phyloP scores from a whole-genome alignment of 2,329 filamentous ascomycete species.

The Bipolaris zeicola region DNA sequence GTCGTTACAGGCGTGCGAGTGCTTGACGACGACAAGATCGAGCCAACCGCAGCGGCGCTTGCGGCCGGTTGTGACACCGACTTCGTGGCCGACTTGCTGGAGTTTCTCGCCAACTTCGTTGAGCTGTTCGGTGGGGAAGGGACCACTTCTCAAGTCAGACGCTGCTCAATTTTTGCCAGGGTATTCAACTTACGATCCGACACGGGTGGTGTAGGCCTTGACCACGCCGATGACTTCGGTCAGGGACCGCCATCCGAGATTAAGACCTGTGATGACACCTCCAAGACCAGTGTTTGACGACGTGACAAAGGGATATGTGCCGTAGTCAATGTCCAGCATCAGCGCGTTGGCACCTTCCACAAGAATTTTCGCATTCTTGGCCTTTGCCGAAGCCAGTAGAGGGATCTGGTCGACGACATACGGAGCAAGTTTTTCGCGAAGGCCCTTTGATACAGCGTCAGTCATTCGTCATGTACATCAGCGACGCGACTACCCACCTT shows the following conservation, averaged over 20 bases:
- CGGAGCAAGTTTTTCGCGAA: slow-evolving; percentile 61
- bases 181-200: slow-evolving; percentile 47
- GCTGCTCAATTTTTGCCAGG: not conserved
- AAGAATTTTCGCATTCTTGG: slow-evolving; percentile 64
- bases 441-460: slow-evolving; percentile 46
- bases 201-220: slow-evolving; percentile 70
- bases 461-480: not conserved
- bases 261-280: slow-evolving; percentile 68
- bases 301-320: slow-evolving; percentile 66
- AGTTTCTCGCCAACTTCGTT: slow-evolving; percentile 63
- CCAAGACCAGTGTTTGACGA: slow-evolving; percentile 65
- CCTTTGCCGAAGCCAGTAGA: slow-evolving; percentile 66
- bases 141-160: slow-evolving; percentile 55
- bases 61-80: slow-evolving; percentile 63
- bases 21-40: slow-evolving; percentile 72
- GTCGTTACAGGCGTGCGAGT: slow-evolving; percentile 68
- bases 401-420: slow-evolving; percentile 71
- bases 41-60: slow-evolving; percentile 68
- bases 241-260: slow-evolving; percentile 65
- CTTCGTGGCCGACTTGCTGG: slow-evolving; percentile 61
- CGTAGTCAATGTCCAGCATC: slow-evolving; percentile 67
- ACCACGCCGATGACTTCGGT: slow-evolving; percentile 68
- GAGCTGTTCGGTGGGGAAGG: slow-evolving; percentile 71
- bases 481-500: slow-evolving; percentile 47
- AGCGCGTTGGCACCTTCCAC: slow-evolving; percentile 72